Percentiles rank a stretch among this genome's conserved stretches.
Evolutionary conservation across 495 filamentous ascomycete species (phyloP).

Genomic region (Talaromyces thailandensis): DNA sequence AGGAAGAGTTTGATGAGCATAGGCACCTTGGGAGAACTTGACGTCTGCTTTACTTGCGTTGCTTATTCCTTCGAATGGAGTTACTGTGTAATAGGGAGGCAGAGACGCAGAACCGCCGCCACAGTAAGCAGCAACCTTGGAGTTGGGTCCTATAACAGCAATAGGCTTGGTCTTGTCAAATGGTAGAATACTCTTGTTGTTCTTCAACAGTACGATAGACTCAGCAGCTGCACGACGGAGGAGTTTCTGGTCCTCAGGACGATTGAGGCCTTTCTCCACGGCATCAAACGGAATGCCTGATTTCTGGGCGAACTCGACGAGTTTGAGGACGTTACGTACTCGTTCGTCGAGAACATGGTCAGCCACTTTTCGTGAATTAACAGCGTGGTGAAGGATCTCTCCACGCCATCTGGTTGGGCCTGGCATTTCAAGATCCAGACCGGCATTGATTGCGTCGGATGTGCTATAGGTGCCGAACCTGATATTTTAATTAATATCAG

Average conservation of each 20-base stretch:
- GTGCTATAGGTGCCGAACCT: slow-evolving; percentile 60
- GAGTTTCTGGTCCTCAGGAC: slow-evolving; percentile 56
- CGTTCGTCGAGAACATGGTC: slow-evolving; percentile 51
- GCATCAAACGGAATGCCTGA: slow-evolving; percentile 52
- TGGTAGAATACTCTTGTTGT: slow-evolving; percentile 56
- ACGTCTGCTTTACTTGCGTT: slow-evolving; percentile 42
- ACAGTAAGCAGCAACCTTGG: slow-evolving; percentile 65
- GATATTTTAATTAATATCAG: too few species aligned
- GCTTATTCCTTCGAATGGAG: slow-evolving; percentile 58
- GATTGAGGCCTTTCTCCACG: slow-evolving; percentile 53
- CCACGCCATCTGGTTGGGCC: slow-evolving; percentile 60
- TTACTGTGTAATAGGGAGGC: slow-evolving; percentile 69
- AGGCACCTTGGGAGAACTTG: slow-evolving; percentile 39
- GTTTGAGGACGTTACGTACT: slow-evolving; percentile 51
- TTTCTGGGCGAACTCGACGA: slow-evolving; percentile 54
- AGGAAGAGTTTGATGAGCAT: slow-evolving; percentile 53
- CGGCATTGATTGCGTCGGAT: slow-evolving; percentile 56
- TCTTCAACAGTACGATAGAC: slow-evolving; percentile 72
- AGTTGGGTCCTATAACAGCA: slow-evolving; percentile 74
- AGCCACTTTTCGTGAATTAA: slow-evolving; percentile 49
- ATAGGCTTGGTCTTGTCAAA: slow-evolving; percentile 53
- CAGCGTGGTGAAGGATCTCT: slow-evolving; percentile 47
- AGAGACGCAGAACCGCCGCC: slow-evolving; percentile 77
- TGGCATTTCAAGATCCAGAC: slow-evolving; percentile 70
- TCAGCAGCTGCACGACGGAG: slow-evolving; percentile 59